phyloP scores from a whole-genome alignment of 148 eudicot species.

The Nyssa sinensis region DNA sequence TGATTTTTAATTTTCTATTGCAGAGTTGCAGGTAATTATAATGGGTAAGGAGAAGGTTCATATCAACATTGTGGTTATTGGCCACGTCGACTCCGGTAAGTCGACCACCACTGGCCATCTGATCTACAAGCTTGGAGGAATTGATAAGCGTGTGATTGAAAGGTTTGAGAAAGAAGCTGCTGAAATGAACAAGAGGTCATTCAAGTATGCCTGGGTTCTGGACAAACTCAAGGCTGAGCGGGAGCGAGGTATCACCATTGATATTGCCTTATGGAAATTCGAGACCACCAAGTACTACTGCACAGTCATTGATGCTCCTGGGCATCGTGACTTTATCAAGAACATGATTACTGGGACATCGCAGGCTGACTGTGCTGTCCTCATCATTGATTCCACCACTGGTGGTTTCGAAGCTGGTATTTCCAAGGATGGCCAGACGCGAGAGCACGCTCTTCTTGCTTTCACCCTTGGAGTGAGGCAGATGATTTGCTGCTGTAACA shows the following conservation, averaged over 20 bases:
- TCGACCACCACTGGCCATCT: constrained; percentile 39
- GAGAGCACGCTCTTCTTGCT: constrained; percentile 44
- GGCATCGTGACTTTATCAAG: constrained; percentile 46
- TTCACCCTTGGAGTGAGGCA: constrained; percentile 28
- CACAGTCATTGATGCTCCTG: constrained; percentile 49
- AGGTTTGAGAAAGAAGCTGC: constrained; percentile 46
- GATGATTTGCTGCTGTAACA: constrained; percentile 4
- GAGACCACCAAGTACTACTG: constrained; percentile 51
- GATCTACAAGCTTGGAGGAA: constrained; percentile 49
- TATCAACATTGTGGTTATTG: constrained; percentile 40
- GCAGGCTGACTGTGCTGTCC: constrained; percentile 46
- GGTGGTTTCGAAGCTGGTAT: constrained; percentile 48
- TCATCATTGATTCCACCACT: constrained; percentile 40
- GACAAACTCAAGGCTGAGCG: constrained; percentile 47
- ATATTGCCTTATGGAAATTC: constrained; percentile 42
- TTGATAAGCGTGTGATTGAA: constrained; percentile 43
- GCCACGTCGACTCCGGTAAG: constrained; percentile 42
- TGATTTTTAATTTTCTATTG: not conserved
- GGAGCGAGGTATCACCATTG: constrained; percentile 48
- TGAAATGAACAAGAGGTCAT: constrained; percentile 45
- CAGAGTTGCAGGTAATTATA: not conserved
- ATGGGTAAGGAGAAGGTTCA: constrained; percentile 44
- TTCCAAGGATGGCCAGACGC: constrained; percentile 46
- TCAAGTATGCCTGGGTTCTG: constrained; percentile 48
- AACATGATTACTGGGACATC: constrained; percentile 46